phyloP scores from a whole-genome alignment of 805 yeast species.

The Candida parachauliodes region DNA sequence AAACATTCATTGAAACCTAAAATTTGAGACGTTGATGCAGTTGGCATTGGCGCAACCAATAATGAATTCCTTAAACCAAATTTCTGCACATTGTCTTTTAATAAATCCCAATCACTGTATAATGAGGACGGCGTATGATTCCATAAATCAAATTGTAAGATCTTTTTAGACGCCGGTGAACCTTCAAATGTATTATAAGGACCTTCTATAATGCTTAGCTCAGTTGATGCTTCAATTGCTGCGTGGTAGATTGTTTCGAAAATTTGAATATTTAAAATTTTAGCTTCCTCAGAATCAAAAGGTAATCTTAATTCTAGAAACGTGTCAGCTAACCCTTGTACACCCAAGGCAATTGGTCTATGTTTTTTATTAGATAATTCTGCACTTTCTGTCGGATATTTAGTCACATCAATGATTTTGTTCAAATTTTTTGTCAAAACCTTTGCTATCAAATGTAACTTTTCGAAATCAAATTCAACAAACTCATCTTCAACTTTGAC shows the following conservation, averaged over 20 bases:
- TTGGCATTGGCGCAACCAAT: slow-evolving; percentile 94
- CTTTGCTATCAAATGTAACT: slow-evolving; percentile 73
- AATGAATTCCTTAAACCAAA: slow-evolving; percentile 85
- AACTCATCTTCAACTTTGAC: slow-evolving; percentile 38
- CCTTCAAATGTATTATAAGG: slow-evolving; percentile 71
- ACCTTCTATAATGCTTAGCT: slow-evolving; percentile 69
- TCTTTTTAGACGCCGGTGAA: slow-evolving; percentile 87
- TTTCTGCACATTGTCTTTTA: slow-evolving; percentile 55
- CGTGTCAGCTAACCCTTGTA: slow-evolving; percentile 93
- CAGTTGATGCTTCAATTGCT: slow-evolving; percentile 82
- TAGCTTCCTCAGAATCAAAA: slow-evolving; percentile 81
- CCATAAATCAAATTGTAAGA: slow-evolving; percentile 88
- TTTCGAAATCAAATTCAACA: slow-evolving; percentile 63
- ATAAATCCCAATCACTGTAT: slow-evolving; percentile 75
- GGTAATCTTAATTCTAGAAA: slow-evolving; percentile 79
- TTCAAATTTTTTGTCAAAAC: slow-evolving; percentile 77
- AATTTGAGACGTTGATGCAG: slow-evolving; percentile 96
- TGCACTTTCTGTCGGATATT: slow-evolving; percentile 81
- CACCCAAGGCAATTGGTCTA: slow-evolving; percentile 95
- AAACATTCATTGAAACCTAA: slow-evolving; percentile 93
- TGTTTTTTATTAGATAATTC: slow-evolving; percentile 71
- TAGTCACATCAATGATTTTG: slow-evolving; percentile 77
- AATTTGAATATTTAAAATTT: slow-evolving; percentile 71
- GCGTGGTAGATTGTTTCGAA: slow-evolving; percentile 96
- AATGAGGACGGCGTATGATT: slow-evolving; percentile 67